Base-by-base conservation (phyloP, 305 asterid genomes). In the Fraxinus paxiana region DNA sequence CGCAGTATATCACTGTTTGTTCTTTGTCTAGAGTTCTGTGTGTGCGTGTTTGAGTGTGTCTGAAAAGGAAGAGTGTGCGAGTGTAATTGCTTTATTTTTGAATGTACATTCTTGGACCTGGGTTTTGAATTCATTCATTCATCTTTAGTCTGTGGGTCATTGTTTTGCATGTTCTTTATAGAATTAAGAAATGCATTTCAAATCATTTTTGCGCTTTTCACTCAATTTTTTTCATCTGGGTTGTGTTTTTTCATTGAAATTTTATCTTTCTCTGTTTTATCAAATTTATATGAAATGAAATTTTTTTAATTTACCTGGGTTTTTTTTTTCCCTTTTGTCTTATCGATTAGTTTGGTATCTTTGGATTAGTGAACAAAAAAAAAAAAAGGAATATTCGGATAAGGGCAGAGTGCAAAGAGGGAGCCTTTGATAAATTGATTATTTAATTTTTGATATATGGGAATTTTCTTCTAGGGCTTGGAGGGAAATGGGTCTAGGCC, bases 401-500 rank as follows among this genome's bases (percentile, higher is more conserved):
- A 79, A 73, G 87, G 88, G 90, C 84, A 75, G 79, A 82, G 85
- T 54, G 20, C 79, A 34, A 79, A 78, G 79, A 65, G 84, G 51
- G 83, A 83, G 75, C 20, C 77, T 84, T 85, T 85, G 85, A 67
- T 77, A 76, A 71, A 80, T 82, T 84, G 85, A 77, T 78, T 22
- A 82, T 74, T 82, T 72, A 12, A 71, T 77, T 70, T 79, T 73
- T 56, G 77, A 72, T 82, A 38, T 74, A 38, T 56, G 84, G 82
- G 82, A 77, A 82, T 83, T 86, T 77, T 80, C 74, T 80, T 76
- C 71, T 82, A 79, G 86, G 89, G 83, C 77, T 88, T 81, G 83
- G 80, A 82, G 73, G 74, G 75, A 82, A 72, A 92, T 92, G 97
- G 93, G 97, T 76, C 33, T 89, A 43, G 86, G 85, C 76, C 85